These are phyloP conservation scores for Aspergillus pseudonomiae DNA, from an alignment of 2,329 filamentous ascomycete genomes.

Conservation along the genomic window DNA sequence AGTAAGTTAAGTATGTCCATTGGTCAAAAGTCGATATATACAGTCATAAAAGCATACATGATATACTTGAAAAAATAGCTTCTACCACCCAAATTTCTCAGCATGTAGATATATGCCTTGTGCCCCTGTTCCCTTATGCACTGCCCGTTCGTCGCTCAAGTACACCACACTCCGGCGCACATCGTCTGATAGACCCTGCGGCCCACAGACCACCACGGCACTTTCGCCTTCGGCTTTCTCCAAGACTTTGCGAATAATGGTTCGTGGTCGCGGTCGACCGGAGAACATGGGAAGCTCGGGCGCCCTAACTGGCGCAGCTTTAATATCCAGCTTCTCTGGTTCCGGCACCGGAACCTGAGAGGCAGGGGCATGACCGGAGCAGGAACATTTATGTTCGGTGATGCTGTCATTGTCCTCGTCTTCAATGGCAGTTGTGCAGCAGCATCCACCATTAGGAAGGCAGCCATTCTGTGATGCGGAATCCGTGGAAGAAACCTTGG, in stretches of 20 bases:
- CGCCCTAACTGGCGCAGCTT: slow-evolving; percentile 9
- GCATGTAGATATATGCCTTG: slow-evolving; percentile 65
- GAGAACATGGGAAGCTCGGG: slow-evolving; percentile 38
- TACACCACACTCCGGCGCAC: slow-evolving; percentile 58
- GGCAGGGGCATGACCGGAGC: slow-evolving; percentile 31
- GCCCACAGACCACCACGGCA: slow-evolving; percentile 66
- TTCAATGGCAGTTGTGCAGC: slow-evolving; percentile 52
- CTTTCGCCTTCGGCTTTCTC: slow-evolving; percentile 65
- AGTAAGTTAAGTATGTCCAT: background rate
- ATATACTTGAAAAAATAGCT: background rate
- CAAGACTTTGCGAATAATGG: slow-evolving; percentile 57
- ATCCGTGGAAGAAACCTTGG: slow-evolving; percentile 14
- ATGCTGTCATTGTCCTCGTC: slow-evolving; percentile 47
- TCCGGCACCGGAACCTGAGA: slow-evolving; percentile 9
- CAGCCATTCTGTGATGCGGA: slow-evolving; percentile 20
- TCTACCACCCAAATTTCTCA: slow-evolving; percentile 57
- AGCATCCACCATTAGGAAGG: slow-evolving; percentile 45
- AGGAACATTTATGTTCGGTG: slow-evolving; percentile 39
- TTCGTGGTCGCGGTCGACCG: slow-evolving; percentile 56
- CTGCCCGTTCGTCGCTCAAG: slow-evolving; percentile 66
- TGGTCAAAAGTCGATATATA: background rate
- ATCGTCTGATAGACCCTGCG: slow-evolving; percentile 56
- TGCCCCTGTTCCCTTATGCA: slow-evolving; percentile 68
- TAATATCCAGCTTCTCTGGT: background rate
- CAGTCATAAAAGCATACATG: background rate